phyloP scores from a whole-genome alignment of 257 asterid species.

The Orobanche coerulescens region DNA sequence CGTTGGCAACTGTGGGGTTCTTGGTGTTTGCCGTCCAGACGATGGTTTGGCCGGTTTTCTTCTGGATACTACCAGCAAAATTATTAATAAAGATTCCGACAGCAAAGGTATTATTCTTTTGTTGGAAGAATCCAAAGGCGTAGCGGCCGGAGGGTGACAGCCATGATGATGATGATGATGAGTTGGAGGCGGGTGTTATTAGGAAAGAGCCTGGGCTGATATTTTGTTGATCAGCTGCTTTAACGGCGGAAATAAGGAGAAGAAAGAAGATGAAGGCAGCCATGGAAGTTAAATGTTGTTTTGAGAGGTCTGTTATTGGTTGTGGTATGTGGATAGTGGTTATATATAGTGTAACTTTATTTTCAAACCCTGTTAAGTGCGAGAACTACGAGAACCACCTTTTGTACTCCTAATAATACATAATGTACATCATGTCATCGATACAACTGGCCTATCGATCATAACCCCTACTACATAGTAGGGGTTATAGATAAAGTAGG shows the following conservation, averaged over 20 bases:
- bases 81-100: constrained; percentile 26
- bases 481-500: too few relatives aligned
- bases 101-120: constrained; percentile 13
- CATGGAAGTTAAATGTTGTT: constrained; percentile 1
- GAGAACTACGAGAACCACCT: too few relatives aligned
- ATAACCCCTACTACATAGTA: too few relatives aligned
- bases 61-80: constrained; percentile 6
- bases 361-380: too few relatives aligned
- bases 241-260: constrained; percentile 17
- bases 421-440: too few relatives aligned
- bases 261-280: constrained; percentile 13
- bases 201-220: constrained; percentile 37
- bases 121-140: constrained; percentile 36
- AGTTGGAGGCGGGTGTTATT: constrained; percentile 30
- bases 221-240: constrained; percentile 27
- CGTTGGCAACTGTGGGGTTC: constrained; percentile 21
- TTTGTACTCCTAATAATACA: too few relatives aligned
- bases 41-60: constrained; percentile 7
- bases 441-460: too few relatives aligned
- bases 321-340: too few relatives aligned
- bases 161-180: constrained; percentile 31
- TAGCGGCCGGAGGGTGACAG: constrained; percentile 27
- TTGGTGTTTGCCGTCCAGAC: constrained; percentile 33
- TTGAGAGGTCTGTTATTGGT: too few relatives aligned
- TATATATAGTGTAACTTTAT: too few relatives aligned